Evolutionary conservation across 192 early-diverging fungal species (phyloP), one percentile per base, ranked within the genome.

Genomic region (Coemansia sp.): DNA sequence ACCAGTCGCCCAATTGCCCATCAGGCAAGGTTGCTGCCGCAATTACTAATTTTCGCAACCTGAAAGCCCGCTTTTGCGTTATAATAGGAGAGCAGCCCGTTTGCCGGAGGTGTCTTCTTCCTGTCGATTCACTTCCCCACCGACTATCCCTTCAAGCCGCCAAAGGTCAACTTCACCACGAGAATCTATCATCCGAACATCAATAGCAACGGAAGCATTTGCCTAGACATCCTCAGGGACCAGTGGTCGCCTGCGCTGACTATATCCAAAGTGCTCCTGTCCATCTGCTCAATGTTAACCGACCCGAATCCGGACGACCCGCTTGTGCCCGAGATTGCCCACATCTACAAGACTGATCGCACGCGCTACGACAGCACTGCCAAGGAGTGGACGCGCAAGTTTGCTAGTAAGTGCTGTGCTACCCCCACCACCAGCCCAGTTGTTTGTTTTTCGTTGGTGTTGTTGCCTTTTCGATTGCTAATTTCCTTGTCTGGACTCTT

Each of bases 111-210:
- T 62, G 93, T 99, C 32, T 99, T 95, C 85, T 97, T 98, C 86
- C 84, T 99, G 60, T 84, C 90, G 26, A 99, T 99, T 74, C 90
- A 93, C 80, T 99, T 99, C 80, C 97, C 97, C 14, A 95, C 94
- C 41, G 95, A 97, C 74, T 97, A 95, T 66, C 94, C 93, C 37
- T 98, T 96, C 83, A 97, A 97, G 86, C 94, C 95, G 56, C 95
- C 95, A 80, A 97, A 97, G 88, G 89, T 98, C 52, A 91, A 86
- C 81, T 98, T 97, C 78, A 95, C 90, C 60, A 98, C 95, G 50
- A 84, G 88, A 65, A 96, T 98, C 66, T 98, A 98, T 70, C 97
- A 98, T 81, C 95, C 95, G 53, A 98, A 98, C 85, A 97, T 98
- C 81, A 97, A 98, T 84, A 89, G 86, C 80, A 97, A 96, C 76